A percentile compares a stretch with the other conserved stretches of the same genome.
These are phyloP conservation scores for Zelonia costaricensis DNA, from an alignment of 208 protist genomes.

Conservation along the genomic window DNA sequence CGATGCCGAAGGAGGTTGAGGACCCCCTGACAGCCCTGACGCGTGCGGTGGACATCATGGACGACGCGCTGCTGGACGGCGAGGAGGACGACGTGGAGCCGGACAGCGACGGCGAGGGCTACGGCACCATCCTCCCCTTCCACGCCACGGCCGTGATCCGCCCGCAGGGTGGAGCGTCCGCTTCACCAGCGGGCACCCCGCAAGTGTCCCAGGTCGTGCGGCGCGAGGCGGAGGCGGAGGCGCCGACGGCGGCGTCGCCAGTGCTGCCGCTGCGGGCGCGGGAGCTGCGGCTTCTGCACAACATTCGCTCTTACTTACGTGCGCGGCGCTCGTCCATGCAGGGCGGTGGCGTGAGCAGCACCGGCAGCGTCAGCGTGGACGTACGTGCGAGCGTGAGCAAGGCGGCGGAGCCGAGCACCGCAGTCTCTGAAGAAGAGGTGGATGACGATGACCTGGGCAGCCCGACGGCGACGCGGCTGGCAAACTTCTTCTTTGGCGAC, in stretches of 20 bases:
- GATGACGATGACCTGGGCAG: neutral
- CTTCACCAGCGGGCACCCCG: neutral
- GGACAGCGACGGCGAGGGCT: constrained; percentile 88
- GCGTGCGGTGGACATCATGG: constrained; percentile 45
- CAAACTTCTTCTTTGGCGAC: constrained; percentile 5
- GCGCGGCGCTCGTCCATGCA: constrained; percentile 4
- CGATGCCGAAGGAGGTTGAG: constrained; percentile 18
- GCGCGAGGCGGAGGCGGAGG: neutral
- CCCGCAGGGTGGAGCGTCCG: neutral
- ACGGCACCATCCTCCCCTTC: constrained; percentile 61
- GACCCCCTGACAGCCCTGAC: constrained; percentile 43
- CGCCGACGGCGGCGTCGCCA: neutral
- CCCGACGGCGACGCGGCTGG: neutral
- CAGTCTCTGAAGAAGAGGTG: neutral
- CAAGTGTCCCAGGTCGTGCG: neutral
- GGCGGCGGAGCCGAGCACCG: neutral
- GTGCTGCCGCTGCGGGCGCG: neutral
- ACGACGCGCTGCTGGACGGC: constrained; percentile 59
- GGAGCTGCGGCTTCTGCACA: constrained; percentile 51
- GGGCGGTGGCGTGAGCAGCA: no score
- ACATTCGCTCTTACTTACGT: constrained; percentile 62
- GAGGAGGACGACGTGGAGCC: constrained; percentile 58
- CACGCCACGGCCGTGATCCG: constrained; percentile 11
- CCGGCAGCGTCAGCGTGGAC: no score
- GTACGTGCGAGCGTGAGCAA: no score